Evolutionary conservation across 176 grass and related monocot species (phyloP), one percentile per base, ranked within the genome.

Genomic region (Chrysopogon serrulatus): DNA sequence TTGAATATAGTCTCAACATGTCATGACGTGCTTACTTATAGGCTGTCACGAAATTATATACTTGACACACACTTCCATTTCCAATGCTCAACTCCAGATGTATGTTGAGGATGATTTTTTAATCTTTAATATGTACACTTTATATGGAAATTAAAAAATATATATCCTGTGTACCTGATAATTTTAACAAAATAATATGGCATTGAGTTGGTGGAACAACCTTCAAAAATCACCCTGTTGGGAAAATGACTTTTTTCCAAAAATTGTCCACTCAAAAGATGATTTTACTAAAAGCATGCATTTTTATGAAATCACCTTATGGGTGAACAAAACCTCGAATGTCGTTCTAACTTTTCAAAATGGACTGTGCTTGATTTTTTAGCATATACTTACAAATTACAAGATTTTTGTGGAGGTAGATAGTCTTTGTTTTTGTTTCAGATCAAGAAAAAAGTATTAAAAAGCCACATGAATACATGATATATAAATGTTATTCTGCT

Each of bases 1-100:
- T 71, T 18, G 62, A 81, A 49, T 54, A 71, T n/a, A 63, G 23
- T 5, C 68, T 41, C 47, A 40, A 5, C n/a, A 32, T 62, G 28
- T 48, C 5, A 71, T 49, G 41, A 80, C 69, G 33, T 51, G 81
- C 35, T 77, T 10, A 32, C 45, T 44, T 59, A 45, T 47, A 83
- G 14, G 39, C 14, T 79, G 66, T 19, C 61, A 84, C 33, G 43
- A 63, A 83, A 53, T 39, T 72, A 85, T 81, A 51, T 82, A 42
- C 19, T 77, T 86, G 78, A 71, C 77, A n/a, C n/a, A n/a, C n/a
- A 77, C 39, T 49, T 56, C 2, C 40, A 81, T 85, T 81, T 65
- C 53, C 63, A 26, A 42, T 69, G 70, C 18, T 35, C 16, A 69
- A 35, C n/a, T 42, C 23, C 8, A 66, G 71, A 73, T 28, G 39